phyloP scores from a whole-genome alignment of 1,284 basidiomycete species.

The Pascua guehoae region DNA sequence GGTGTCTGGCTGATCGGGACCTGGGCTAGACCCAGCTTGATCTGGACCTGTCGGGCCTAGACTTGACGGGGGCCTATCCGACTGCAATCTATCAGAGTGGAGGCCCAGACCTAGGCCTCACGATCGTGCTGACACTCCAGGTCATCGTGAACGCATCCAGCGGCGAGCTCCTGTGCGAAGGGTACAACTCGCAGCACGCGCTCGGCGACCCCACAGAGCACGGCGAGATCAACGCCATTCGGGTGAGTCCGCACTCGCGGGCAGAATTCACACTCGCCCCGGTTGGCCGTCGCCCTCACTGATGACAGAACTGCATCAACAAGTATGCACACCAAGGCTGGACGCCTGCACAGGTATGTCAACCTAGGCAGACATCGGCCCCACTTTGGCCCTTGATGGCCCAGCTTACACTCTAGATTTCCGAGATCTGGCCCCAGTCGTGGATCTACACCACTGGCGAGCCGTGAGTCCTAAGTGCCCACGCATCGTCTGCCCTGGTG shows the following conservation, averaged over 20 bases:
- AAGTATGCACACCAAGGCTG: conserved; percentile 1
- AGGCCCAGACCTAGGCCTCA: background rate
- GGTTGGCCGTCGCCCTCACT: too few species aligned
- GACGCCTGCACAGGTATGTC: conserved; percentile 1
- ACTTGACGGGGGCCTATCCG: too few species aligned
- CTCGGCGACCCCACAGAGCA: conserved; percentile 7
- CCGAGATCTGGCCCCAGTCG: conserved; percentile 4
- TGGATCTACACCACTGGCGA: conserved; percentile 8
- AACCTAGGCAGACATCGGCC: background rate
- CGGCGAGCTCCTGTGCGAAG: conserved; percentile 1
- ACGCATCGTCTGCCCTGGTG: too few species aligned
- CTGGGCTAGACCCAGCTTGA: background rate
- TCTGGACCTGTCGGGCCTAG: background rate
- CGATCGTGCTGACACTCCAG: background rate
- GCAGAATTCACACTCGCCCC: too few species aligned
- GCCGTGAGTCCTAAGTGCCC: background rate
- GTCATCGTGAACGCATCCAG: conserved; percentile 3
- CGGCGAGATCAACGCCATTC: conserved; percentile 1
- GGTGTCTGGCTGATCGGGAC: too few species aligned
- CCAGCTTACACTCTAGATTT: background rate
- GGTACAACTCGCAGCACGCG: conserved; percentile 3
- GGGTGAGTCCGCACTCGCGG: background rate
- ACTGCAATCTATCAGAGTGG: too few species aligned
- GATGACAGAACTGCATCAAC: conserved; percentile 2
- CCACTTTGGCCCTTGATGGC: background rate